Base-by-base conservation (phyloP, 192 early-diverging fungal genomes). In the Allomyces macrogynus region DNA sequence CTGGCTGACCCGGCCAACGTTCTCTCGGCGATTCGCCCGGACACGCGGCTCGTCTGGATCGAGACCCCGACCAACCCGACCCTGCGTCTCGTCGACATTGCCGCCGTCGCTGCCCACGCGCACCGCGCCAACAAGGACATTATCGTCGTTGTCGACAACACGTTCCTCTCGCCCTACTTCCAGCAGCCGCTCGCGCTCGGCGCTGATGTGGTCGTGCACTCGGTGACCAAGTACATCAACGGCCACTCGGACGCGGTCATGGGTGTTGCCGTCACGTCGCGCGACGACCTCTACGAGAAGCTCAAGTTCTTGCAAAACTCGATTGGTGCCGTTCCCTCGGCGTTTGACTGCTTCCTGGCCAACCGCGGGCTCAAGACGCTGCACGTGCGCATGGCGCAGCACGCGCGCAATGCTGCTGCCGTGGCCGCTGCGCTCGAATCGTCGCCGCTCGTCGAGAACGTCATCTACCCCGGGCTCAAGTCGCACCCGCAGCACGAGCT, bases 211-310 rank as follows among this genome's bases (percentile, higher is more conserved):
- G 93, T 95, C 20, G 88, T 96, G 11, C 92, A 99, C 77, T 95
- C 92, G 22, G 92, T 93, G 23, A 99, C 93, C 65, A 97, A 97
- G 76, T 99, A 97, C 76, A 87, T 99, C 72, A 96, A 96, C 77
- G 93, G 95, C 61, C 93, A 99, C 75, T 95, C 92, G 23, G 95
- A 99, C 64, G 93, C 95, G 24, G 88, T 99, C 20, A 94, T 96
- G 91, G 95, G 95, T 71, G 81, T 93, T 40, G 91, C 90, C 23
- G 81, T 87, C 23, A 93, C 90, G 62, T 88, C 81, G 72, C 71
- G 81, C 72, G 83, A 86, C 24, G 81, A 76, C 61, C 68, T 95
- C 62, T 77, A 78, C 62, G 79, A 84, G 24, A 87, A 85, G 72
- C 74, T 99, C 32, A 74, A 77, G 54, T 99, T 99, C 75, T 74